Evolutionary conservation across 2,329 filamentous ascomycete species (phyloP).

Genomic region (Xylariaceae sp.): DNA sequence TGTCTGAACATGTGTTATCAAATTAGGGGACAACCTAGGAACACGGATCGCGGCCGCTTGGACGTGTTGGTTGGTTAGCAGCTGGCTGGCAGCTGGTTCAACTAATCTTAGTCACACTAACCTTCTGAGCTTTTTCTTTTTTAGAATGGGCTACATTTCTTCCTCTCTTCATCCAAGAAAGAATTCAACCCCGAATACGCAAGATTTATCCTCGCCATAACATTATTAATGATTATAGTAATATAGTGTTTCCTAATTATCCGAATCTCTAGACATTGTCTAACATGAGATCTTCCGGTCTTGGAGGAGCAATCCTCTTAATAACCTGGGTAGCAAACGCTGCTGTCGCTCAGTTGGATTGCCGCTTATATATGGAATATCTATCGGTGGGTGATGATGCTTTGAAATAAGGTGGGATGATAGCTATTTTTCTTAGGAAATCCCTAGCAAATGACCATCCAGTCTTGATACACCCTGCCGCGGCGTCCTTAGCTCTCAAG

Average conservation of each 20-base stretch:
- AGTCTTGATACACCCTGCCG: slow-evolving; percentile 43
- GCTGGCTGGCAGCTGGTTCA: slow-evolving; percentile 10
- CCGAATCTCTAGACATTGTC: background rate
- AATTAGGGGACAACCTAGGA: background rate
- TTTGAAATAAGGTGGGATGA: background rate
- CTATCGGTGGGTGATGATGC: background rate
- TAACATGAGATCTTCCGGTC: background rate
- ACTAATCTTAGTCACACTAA: background rate
- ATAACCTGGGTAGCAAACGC: background rate
- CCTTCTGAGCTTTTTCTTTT: background rate
- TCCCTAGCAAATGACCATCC: background rate
- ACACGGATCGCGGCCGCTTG: slow-evolving; percentile 20
- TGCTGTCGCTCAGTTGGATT: background rate
- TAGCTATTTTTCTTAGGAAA: background rate
- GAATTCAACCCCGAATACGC: no score
- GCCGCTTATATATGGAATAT: background rate
- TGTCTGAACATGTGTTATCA: slow-evolving; percentile 1
- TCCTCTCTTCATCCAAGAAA: background rate
- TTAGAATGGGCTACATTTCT: background rate
- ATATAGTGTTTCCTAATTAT: background rate
- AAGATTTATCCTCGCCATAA: background rate
- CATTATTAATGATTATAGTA: background rate
- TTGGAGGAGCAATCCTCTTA: background rate
- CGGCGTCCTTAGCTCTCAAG: slow-evolving; percentile 55
- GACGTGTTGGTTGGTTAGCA: background rate